Percentiles rank a stretch among this genome's conserved stretches.
Conservation (phyloP, 2,329 filamentous ascomycete genomes). For the Verticillium longisporum region DNA sequence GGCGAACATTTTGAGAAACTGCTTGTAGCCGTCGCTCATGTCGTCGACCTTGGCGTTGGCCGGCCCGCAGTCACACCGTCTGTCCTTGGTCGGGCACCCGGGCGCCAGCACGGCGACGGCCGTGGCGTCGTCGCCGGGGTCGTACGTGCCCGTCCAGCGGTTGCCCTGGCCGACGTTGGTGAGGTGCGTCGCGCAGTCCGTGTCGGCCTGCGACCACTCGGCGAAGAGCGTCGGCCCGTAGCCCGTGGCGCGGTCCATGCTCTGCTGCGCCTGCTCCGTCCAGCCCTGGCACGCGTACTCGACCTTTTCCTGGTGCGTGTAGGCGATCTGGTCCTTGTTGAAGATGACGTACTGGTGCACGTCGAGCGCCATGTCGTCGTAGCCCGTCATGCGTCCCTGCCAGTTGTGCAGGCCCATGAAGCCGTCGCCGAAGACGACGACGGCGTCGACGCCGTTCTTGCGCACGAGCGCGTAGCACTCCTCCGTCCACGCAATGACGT, state of each 20-base stretch:
- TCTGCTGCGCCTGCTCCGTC: constrained; percentile 69
- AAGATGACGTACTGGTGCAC: constrained; percentile 99
- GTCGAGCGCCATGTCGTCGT: constrained; percentile 76
- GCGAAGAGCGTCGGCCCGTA: constrained; percentile 93
- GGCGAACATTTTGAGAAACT: constrained; percentile 82
- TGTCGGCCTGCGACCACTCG: constrained; percentile 97
- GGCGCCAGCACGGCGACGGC: constrained; percentile 59
- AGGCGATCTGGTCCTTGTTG: constrained; percentile 78
- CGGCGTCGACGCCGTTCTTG: constrained; percentile 64
- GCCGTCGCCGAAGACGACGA: constrained; percentile 85
- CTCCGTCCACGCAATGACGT: constrained; percentile 74
- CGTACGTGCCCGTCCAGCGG: constrained; percentile 84
- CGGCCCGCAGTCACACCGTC: constrained; percentile 62
- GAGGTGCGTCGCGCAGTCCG: constrained; percentile 80
- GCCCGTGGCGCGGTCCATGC: constrained; percentile 66
- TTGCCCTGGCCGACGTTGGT: constrained; percentile 87
- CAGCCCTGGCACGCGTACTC: constrained; percentile 83
- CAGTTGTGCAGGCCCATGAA: constrained; percentile 89
- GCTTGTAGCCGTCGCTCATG: constrained; percentile 72
- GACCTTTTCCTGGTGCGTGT: constrained; percentile 76
- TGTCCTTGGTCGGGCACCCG: constrained; percentile 63
- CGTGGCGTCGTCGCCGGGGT: constrained; percentile 49
- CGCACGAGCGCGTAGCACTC: constrained; percentile 67
- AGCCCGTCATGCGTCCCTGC: constrained; percentile 71
- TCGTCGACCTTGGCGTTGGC: constrained; percentile 67